Evolutionary conservation across 306 rosid genomes (phyloP).

Genomic region (Vigna mungo): DNA sequence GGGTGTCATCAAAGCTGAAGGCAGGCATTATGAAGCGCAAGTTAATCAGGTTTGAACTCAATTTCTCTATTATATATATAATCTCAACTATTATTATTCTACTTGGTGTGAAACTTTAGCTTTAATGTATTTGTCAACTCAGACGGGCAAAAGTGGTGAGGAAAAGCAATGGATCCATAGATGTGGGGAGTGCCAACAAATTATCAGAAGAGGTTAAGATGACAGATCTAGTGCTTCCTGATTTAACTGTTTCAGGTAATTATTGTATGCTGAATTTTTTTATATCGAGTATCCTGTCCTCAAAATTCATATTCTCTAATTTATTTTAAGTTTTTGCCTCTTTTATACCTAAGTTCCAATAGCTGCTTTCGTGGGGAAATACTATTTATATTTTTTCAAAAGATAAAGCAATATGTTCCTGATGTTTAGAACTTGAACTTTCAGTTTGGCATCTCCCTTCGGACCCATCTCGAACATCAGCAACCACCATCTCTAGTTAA

Average conservation of each 20-base stretch:
- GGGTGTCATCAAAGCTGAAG: slow-evolving; percentile 76
- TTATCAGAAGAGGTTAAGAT: slow-evolving; percentile 57
- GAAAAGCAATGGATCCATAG: slow-evolving; percentile 55
- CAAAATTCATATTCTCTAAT: slow-evolving; percentile 18
- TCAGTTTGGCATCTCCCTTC: slow-evolving; percentile 5
- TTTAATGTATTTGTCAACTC: slow-evolving; percentile 41
- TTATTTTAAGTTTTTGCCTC: slow-evolving; percentile 8
- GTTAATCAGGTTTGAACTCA: slow-evolving; percentile 70
- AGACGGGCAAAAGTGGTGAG: slow-evolving; percentile 87
- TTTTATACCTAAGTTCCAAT: slow-evolving; percentile 1
- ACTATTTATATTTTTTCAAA: background rate
- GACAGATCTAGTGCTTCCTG: slow-evolving; percentile 55
- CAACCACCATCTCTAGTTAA: background rate
- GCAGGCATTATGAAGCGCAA: slow-evolving; percentile 71
- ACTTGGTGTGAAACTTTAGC: slow-evolving; percentile 35
- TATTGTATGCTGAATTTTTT: background rate
- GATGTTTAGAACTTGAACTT: slow-evolving; percentile 16
- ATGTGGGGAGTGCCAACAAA: slow-evolving; percentile 52
- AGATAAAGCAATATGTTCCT: background rate
- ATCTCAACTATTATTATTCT: slow-evolving; percentile 9
- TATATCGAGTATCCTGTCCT: slow-evolving; percentile 12
- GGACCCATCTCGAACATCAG: background rate
- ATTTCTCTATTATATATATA: slow-evolving; percentile 39
- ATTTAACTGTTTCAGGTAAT: slow-evolving; percentile 67
- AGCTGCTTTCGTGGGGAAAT: background rate